phyloP scores from a whole-genome alignment of 2,329 filamentous ascomycete genomes.

The Monilinia aucupariae region DNA sequence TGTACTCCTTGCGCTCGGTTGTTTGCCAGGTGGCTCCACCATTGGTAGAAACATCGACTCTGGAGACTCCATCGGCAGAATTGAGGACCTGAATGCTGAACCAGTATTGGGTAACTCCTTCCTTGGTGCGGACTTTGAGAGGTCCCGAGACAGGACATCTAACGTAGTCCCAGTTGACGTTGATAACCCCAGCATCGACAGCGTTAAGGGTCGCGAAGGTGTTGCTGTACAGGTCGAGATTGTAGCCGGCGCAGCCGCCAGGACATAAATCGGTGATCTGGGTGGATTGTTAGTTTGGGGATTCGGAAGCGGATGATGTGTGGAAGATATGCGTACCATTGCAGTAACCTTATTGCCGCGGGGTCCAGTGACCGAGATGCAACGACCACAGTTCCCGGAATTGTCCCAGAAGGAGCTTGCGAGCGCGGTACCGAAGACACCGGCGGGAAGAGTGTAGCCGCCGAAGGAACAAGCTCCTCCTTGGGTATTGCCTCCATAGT shows the following conservation, averaged over 20 bases:
- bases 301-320: not conserved
- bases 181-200: slow-evolving; percentile 43
- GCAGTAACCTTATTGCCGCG: slow-evolving; percentile 54
- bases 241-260: slow-evolving; percentile 46
- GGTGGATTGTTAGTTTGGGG: not conserved
- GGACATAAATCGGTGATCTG: slow-evolving; percentile 54
- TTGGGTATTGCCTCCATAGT: slow-evolving; percentile 49
- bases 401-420: slow-evolving; percentile 53
- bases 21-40: slow-evolving; percentile 52
- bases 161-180: slow-evolving; percentile 46
- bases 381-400: slow-evolving; percentile 54
- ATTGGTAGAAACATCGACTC: slow-evolving; percentile 57
- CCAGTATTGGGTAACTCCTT: slow-evolving; percentile 47
- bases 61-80: slow-evolving; percentile 50
- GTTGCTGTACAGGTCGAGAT: slow-evolving; percentile 50
- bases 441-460: slow-evolving; percentile 55
- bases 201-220: slow-evolving; percentile 46
- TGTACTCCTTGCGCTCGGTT: slow-evolving; percentile 50
- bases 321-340: slow-evolving; percentile 50
- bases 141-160: slow-evolving; percentile 47
- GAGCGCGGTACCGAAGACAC: slow-evolving; percentile 56
- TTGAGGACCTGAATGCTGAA: slow-evolving; percentile 62
- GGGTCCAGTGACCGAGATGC: slow-evolving; percentile 54
- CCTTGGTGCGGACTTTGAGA: slow-evolving; percentile 49
- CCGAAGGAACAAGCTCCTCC: slow-evolving; percentile 61